Evolutionary conservation across 2,329 filamentous ascomycete genomes (phyloP), one percentile per base, ranked within the genome.

Genomic region (Xylariales sp.): DNA sequence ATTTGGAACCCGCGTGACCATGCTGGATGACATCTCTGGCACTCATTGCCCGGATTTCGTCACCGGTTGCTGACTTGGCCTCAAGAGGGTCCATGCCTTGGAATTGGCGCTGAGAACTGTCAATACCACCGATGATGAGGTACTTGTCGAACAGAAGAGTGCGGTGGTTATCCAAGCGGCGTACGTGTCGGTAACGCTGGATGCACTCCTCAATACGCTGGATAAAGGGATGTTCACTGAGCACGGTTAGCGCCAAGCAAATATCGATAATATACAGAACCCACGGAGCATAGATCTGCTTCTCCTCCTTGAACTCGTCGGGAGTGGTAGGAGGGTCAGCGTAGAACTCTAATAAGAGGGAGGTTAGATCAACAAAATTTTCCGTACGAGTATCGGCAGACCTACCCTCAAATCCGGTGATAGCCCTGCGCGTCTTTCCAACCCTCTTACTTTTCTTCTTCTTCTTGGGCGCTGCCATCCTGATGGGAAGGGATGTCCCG

Each of bases 201-300:
- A 97, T 85, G 34, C 88, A 93, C 19, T 82, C 76, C 56, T 96
- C 84, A 29, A 97, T 88, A 34, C 93, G 88, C 42, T 72, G 25
- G 70, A 57, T 49, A 86, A 82, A 1, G 74, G 61, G 7, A 73
- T 60, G 4, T 65, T 68, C 86, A 70, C n/a, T n/a, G n/a, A n/a
- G n/a, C n/a, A n/a, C n/a, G n/a, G n/a, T n/a, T n/a, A n/a, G n/a
- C n/a, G n/a, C n/a, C n/a, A n/a, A n/a, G n/a, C n/a, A n/a, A n/a
- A n/a, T n/a, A n/a, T n/a, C n/a, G n/a, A n/a, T n/a, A n/a, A n/a
- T n/a, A n/a, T n/a, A n/a, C n/a, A n/a, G n/a, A n/a, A n/a, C n/a
- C n/a, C n/a, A n/a, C n/a, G 66, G 59, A 49, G 78, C 60, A 56
- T 95, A 98, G 18, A 93, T 66, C 10, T 75, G 69, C 15, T 73